Base-by-base conservation (phyloP, 129 eudicot genomes). In the Chrysanthemum makinoi region DNA sequence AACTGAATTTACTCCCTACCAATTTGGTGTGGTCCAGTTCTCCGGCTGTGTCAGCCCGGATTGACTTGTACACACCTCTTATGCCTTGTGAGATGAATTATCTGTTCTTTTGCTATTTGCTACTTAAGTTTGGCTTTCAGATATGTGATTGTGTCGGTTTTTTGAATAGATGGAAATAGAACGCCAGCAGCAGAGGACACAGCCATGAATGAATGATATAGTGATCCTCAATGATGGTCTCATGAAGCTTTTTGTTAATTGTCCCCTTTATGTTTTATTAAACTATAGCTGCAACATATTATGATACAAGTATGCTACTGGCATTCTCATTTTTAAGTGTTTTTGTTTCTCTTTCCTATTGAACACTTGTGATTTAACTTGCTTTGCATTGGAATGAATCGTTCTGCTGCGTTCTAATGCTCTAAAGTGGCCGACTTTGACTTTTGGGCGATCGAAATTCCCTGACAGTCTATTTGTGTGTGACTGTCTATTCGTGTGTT, bases 241-340 rank as follows among this genome's bases (percentile, higher is more conserved):
- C 69, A 72, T 61, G 69, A 48, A n/a, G 72, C 65, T 65, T 65
- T 54, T 64, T 51, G 24, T 47, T 48, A 35, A 58, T 13, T 39
- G 18, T 68, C 56, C 51, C 17, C 24, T 52, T 62, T 62, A 52
- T 28, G 30, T 52, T 63, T 77, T 30, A 74, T 62, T 65, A 77
- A 60, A 51, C 81, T 51, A 62, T 69, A 18, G 30, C 74, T 49
- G 20, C 62, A 15, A 69, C 65, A 69, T 50, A 51, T 61, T 58
- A 54, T 76, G 80, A 77, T 76, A 75, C 62, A 68, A 75, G 80
- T 68, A 67, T 60, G 80, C 70, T 59, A 69, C 75, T 76, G 51
- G 75, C 70, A 35, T 61, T 69, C 65, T 43, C 20, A 22, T 39
- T 55, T 12, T 58, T 46, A 6, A 13, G 7, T 75, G 10, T 46